Evolutionary conservation across 805 yeast species (phyloP).

Genomic region (Candida ovalis): DNA sequence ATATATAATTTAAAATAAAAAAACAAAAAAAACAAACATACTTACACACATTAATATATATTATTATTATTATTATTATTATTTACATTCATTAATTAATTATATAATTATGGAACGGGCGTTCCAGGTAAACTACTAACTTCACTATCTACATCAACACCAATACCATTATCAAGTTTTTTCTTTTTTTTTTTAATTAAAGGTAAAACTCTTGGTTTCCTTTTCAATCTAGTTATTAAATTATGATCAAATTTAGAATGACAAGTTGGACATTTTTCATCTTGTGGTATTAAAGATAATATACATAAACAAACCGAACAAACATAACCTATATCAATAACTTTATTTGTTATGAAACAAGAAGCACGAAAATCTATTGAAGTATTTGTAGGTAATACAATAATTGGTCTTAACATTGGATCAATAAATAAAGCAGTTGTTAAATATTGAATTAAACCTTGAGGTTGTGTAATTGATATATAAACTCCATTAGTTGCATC

Average conservation of each 20-base stretch:
- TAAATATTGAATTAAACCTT: conserved; percentile 79
- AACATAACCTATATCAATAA: conserved; percentile 90
- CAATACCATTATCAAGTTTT: conserved; percentile 3
- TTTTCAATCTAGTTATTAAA: conserved; percentile 53
- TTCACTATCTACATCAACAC: neutral
- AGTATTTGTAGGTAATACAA: conserved; percentile 77
- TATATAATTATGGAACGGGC: too few relatives aligned
- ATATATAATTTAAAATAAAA: neutral
- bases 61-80: too few relatives aligned
- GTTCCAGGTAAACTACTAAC: conserved; percentile 1
- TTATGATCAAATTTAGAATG: conserved; percentile 68
- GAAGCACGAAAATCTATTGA: conserved; percentile 93
- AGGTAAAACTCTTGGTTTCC: conserved; percentile 47
- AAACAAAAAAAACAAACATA: neutral
- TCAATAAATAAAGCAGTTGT: conserved; percentile 82
- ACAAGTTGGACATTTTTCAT: conserved; percentile 80
- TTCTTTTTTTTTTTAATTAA: conserved; percentile 25
- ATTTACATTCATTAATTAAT: neutral
- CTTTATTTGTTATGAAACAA: conserved; percentile 85
- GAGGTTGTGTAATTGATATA: conserved; percentile 59
- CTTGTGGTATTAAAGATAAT: conserved; percentile 63
- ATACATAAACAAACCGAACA: conserved; percentile 92
- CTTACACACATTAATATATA: neutral
- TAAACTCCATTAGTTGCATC: conserved; percentile 94
- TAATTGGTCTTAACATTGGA: conserved; percentile 71